Evolutionary conservation across 2,329 filamentous ascomycete genomes (phyloP).

Genomic region (Ascochyta fabae): DNA sequence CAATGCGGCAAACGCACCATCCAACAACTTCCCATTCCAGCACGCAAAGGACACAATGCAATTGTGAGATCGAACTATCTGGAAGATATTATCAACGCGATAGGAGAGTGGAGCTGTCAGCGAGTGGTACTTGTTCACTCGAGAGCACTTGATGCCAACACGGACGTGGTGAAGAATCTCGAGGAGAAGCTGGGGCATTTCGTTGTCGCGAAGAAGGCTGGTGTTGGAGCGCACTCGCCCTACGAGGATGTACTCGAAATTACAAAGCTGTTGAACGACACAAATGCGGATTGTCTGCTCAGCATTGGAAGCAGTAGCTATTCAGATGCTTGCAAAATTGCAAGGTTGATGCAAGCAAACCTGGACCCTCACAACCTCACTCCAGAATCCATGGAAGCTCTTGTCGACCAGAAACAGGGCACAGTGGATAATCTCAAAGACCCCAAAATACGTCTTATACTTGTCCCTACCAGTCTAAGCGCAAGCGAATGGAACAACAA

Average conservation of each 20-base stretch:
- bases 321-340: slow-evolving; percentile 39
- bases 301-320: slow-evolving; percentile 35
- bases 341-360: slow-evolving; percentile 28
- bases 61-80: slow-evolving; percentile 25
- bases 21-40: slow-evolving; percentile 26
- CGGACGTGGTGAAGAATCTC: slow-evolving; percentile 23
- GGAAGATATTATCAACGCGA: slow-evolving; percentile 22
- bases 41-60: slow-evolving; percentile 26
- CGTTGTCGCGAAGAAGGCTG: slow-evolving; percentile 27
- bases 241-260: slow-evolving; percentile 34
- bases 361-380: slow-evolving; percentile 20
- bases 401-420: slow-evolving; percentile 29
- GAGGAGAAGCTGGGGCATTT: slow-evolving; percentile 22
- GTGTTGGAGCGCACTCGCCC: slow-evolving; percentile 32
- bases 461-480: slow-evolving; percentile 33
- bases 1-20: slow-evolving; percentile 20
- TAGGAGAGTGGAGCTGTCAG: slow-evolving; percentile 25
- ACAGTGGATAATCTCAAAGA: slow-evolving; percentile 20
- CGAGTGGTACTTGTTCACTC: slow-evolving; percentile 29
- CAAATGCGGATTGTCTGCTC: slow-evolving; percentile 29
- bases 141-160: slow-evolving; percentile 27
- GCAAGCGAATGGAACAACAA: slow-evolving; percentile 36
- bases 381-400: slow-evolving; percentile 28
- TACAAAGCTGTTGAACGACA: slow-evolving; percentile 21
- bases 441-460: slow-evolving; percentile 27